phyloP scores from a whole-genome alignment of 2,329 filamentous ascomycete genomes.

The Diaporthe citrichinensis region DNA sequence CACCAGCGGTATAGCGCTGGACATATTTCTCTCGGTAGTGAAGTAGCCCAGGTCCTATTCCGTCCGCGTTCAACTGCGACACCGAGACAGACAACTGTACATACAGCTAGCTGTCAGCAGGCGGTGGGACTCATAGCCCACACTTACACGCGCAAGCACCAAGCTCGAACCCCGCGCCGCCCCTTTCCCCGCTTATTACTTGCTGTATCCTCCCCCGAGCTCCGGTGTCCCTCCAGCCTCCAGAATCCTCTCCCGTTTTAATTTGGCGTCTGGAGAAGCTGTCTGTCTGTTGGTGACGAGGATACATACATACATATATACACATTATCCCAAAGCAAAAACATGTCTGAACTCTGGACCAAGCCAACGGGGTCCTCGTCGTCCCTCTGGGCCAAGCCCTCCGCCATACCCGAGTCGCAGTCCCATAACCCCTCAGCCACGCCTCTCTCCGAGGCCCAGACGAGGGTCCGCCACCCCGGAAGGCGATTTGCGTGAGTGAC shows the following conservation, averaged over 20 bases:
- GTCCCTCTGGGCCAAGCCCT: slow-evolving; percentile 39
- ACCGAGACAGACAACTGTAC: not conserved
- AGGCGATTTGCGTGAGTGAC: slow-evolving; percentile 34
- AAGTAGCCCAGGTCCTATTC: not conserved
- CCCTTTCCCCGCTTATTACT: slow-evolving; percentile 29
- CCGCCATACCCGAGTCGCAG: slow-evolving; percentile 12
- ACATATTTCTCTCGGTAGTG: not conserved
- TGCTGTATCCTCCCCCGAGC: slow-evolving; percentile 14
- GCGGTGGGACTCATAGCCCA: not conserved
- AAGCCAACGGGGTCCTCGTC: slow-evolving; percentile 34
- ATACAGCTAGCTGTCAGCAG: not conserved
- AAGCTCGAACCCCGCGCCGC: slow-evolving; percentile 23
- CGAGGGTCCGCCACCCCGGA: slow-evolving; percentile 39
- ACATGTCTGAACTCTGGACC: slow-evolving; percentile 45
- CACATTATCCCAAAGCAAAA: not conserved
- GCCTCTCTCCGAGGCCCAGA: slow-evolving; percentile 36
- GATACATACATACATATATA: not conserved
- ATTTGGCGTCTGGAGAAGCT: not conserved
- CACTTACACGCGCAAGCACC: slow-evolving; percentile 25
- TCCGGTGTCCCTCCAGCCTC: not conserved
- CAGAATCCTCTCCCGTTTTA: not conserved
- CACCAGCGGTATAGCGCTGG: not conserved
- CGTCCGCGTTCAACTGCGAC: not conserved
- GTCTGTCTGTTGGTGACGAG: not conserved
- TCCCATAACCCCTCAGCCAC: slow-evolving; percentile 34